Base-by-base conservation (phyloP, 2,329 filamentous ascomycete genomes). In the Phialocephala sp. region DNA sequence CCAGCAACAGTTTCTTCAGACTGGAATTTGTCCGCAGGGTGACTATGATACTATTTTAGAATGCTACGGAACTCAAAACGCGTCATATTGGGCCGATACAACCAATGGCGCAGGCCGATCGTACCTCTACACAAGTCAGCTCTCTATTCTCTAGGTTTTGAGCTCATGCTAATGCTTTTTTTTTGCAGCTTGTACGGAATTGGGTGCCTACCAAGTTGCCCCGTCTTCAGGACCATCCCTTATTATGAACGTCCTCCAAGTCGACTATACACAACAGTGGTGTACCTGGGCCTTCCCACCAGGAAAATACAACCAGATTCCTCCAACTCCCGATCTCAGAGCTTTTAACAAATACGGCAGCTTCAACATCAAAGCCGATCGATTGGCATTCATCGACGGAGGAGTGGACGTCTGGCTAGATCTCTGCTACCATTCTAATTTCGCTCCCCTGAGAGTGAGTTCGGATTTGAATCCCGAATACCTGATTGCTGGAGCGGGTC, bases 221-320 rank as follows among this genome's bases (percentile, higher is more conserved):
- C 78, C 80, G 0, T 72, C 77, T 22, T 71, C 77, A 8, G 79
- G 79, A 0, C 82, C 82, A 0, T 79, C 78, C 0, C 75, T 86
- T 2, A 75, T 86, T 20, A 83, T 82, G 0, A 78, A 81, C 6
- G 80, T 81, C 0, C 69, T 85, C 4, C 77, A 83, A 57, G 77
- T 77, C 9, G 75, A 79, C 47, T 85, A 85, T 72, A 85, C 83
- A 2, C 71, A 73, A 69, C 69, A 85, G 72, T 85, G 83, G 83
- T 85, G 84, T 69, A 79, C 71, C n/a, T 83, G 83, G 82, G 82
- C 83, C 0, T 86, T 85, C 68, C 80, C 82, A 0, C 66, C 76
- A 0, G 83, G 83, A 0, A 60, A 77, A 32, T 78, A 80, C 73
- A 84, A 82, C 68, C 69, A 71, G 36, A 79, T 85, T 24, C 81